Base-by-base conservation (phyloP, 768 basidiomycete genomes). In the Tephrocybe sp. region DNA sequence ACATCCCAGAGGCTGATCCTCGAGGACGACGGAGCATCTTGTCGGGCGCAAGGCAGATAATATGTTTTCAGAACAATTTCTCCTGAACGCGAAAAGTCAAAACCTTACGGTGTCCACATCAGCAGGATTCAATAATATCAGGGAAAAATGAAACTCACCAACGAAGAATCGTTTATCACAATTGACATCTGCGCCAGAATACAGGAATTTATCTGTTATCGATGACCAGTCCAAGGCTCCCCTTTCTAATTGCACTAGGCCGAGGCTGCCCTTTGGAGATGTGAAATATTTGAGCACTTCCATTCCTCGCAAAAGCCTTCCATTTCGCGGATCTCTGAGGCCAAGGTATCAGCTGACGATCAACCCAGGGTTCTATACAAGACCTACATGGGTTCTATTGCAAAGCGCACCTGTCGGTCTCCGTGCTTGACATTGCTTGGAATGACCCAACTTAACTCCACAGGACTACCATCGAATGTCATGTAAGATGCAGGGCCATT, bases 381-480 rank as follows among this genome's bases (percentile, higher is more conserved):
- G 9, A 56, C 58, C 46, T 40, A 67, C 67, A 64, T 65, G n/a
- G 67, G 67, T 44, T 68, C 67, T 28, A 68, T 64, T 9, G 65
- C 65, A 43, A 68, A 68, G 22, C 67, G 57, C 22, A 68, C 54
- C 53, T 68, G 64, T 26, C 67, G 60, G 26, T 53, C 51, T 26
- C 44, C 35, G 30, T 59, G 36, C 41, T 55, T 61, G 19, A 34
- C 48, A 21, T 49, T 47, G 21, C 53, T 56, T 24, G 67, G 67
- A 32, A 65, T 58, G 1, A 67, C 60, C 67, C 67, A 68, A 39
- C 67, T 68, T 19, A 68, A 45, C 53, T 68, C 67, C 11, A 64
- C 63, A 4, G 67, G 67, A 48, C 65, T 62, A 15, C 65, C 65
- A 37, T 68, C 67, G 44, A 60, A 59, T 36, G 67, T 68, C 65